These are phyloP conservation scores for Monilinia aucupariae DNA, from an alignment of 2,329 filamentous ascomycete genomes.

Conservation along the genomic window DNA sequence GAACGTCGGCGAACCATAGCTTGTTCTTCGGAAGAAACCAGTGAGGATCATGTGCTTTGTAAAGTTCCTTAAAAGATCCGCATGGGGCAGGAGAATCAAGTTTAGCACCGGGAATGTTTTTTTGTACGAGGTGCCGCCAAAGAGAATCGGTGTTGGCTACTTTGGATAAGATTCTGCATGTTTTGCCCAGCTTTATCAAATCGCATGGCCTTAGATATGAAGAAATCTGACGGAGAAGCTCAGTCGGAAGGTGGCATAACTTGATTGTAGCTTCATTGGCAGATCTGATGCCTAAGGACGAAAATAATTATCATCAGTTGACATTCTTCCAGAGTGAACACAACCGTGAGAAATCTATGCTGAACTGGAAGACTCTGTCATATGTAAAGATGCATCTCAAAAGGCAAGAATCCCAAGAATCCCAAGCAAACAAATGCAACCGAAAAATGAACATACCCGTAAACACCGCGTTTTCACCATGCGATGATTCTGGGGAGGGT, in stretches of 20 bases:
- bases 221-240: slow-evolving; percentile 70
- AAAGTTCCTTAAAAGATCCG: slow-evolving; percentile 64
- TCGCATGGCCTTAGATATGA: slow-evolving; percentile 59
- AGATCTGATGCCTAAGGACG: neutral
- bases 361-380: slow-evolving; percentile 7
- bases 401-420: slow-evolving; percentile 18
- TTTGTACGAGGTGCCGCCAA: slow-evolving; percentile 67
- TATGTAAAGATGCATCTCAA: slow-evolving; percentile 9
- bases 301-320: neutral
- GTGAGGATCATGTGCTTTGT: slow-evolving; percentile 65
- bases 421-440: slow-evolving; percentile 5
- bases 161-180: slow-evolving; percentile 55
- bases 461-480: neutral
- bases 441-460: slow-evolving; percentile 5
- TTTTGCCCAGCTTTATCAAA: slow-evolving; percentile 53
- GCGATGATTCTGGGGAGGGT: neutral
- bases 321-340: neutral
- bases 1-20: slow-evolving; percentile 78
- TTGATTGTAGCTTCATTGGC: slow-evolving; percentile 10
- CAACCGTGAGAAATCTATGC: slow-evolving; percentile 2
- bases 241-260: slow-evolving; percentile 60
- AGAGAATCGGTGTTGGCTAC: slow-evolving; percentile 61
- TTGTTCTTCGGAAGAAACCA: slow-evolving; percentile 81
- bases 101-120: slow-evolving; percentile 53
- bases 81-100: slow-evolving; percentile 55